Conservation (phyloP, 495 filamentous ascomycete species). For the Parathielavia hyrcaniae region DNA sequence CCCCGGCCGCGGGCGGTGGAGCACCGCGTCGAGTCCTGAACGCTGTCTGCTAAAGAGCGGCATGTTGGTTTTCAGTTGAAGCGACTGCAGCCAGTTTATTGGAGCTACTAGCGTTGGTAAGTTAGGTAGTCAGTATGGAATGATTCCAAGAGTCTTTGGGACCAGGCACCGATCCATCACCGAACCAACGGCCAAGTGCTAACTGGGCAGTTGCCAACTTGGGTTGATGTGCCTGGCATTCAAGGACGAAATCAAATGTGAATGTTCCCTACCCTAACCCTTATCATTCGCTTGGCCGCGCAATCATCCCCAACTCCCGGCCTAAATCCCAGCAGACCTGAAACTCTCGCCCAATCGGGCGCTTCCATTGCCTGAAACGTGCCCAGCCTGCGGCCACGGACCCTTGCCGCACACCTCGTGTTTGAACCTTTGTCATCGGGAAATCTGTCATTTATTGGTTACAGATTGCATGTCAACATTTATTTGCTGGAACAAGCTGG, state of each 20-base stretch:
- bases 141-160: too few species aligned
- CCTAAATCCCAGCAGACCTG: neutral
- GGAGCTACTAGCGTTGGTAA: too few species aligned
- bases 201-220: too few species aligned
- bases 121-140: too few species aligned
- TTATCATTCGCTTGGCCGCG: neutral
- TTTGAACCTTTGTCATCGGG: constrained; percentile 11
- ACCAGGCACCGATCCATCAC: too few species aligned
- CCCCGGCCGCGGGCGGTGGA: constrained; percentile 13
- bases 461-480: neutral
- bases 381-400: neutral
- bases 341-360: constrained; percentile 5
- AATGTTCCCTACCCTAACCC: neutral
- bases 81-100: too few species aligned
- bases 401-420: neutral
- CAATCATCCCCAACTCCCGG: too few species aligned
- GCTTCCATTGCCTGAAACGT: neutral
- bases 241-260: too few species aligned
- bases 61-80: neutral
- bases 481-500: too few species aligned
- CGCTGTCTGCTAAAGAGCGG: neutral
- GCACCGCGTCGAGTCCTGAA: constrained; percentile 8
- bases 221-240: too few species aligned
- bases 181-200: too few species aligned
- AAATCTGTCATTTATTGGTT: constrained; percentile 23